phyloP scores from a whole-genome alignment of 2,329 filamentous ascomycete genomes.

The Trichoderma gracile region DNA sequence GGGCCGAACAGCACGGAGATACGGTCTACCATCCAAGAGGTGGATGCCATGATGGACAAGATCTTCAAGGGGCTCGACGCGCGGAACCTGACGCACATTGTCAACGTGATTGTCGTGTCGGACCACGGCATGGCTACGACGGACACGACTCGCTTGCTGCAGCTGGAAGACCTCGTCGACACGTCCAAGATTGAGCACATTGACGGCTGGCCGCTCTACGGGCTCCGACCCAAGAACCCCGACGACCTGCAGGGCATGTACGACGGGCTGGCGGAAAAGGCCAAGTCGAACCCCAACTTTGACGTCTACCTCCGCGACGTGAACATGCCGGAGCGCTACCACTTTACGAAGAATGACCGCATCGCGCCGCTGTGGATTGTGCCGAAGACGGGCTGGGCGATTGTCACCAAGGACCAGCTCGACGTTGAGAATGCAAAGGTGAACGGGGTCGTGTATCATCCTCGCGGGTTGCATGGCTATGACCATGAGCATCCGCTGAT shows the following conservation, averaged over 20 bases:
- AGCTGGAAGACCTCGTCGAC: conserved; percentile 87
- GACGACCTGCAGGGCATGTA: conserved; percentile 69
- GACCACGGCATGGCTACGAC: conserved; percentile 99
- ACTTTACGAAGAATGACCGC: conserved; percentile 82
- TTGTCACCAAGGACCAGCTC: conserved; percentile 79
- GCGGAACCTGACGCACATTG: conserved; percentile 82
- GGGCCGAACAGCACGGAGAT: conserved; percentile 97
- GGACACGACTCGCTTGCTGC: conserved; percentile 74
- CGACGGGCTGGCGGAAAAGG: conserved; percentile 57
- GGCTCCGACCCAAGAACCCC: conserved; percentile 75
- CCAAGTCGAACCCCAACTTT: conserved; percentile 65
- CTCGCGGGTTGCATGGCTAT: conserved; percentile 87
- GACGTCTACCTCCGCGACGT: conserved; percentile 85
- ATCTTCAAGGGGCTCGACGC: conserved; percentile 74
- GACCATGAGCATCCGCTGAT: conserved; percentile 94
- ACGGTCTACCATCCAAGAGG: conserved; percentile 70
- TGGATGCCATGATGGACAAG: conserved; percentile 77
- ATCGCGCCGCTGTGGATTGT: conserved; percentile 96
- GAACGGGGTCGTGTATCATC: conserved; percentile 69
- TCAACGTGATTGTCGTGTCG: conserved; percentile 94
- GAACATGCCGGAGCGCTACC: conserved; percentile 89
- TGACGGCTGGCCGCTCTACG: conserved; percentile 93
- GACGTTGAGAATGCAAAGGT: conserved; percentile 65
- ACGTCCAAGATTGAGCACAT: conserved; percentile 74
- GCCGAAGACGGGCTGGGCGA: conserved; percentile 88